A percentile compares a stretch with the other conserved stretches of the same genome.
Conservation (phyloP, 768 basidiomycete species). For the Galerina marginata region DNA sequence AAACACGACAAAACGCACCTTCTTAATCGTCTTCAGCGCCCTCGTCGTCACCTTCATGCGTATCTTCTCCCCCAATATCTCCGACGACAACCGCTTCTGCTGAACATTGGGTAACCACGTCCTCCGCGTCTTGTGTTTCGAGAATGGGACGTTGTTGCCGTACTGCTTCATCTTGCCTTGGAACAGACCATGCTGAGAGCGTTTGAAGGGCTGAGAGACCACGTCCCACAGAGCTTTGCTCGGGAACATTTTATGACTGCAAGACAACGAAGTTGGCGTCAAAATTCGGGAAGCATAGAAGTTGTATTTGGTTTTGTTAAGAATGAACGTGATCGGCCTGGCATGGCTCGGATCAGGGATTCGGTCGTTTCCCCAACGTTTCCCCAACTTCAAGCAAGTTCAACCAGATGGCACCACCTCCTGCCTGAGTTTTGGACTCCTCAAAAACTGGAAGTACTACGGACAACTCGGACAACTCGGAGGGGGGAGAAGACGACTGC, state of each 20-base stretch:
- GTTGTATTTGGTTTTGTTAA: constrained; percentile 10
- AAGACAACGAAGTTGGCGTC: not conserved
- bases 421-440: too few relatives aligned
- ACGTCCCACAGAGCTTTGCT: constrained; percentile 36
- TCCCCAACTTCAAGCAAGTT: too few relatives aligned
- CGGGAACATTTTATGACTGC: constrained; percentile 29
- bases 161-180: constrained; percentile 81
- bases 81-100: constrained; percentile 72
- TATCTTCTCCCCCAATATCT: constrained; percentile 60
- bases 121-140: constrained; percentile 85
- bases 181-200: constrained; percentile 80
- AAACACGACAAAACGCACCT: constrained; percentile 50
- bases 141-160: constrained; percentile 91
- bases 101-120: constrained; percentile 92
- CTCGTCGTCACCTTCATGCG: constrained; percentile 76
- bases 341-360: not conserved
- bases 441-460: too few relatives aligned
- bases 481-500: too few relatives aligned
- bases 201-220: constrained; percentile 78
- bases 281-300: not conserved
- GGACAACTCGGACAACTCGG: too few relatives aligned
- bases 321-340: constrained; percentile 6
- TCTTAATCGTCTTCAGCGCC: constrained; percentile 83
- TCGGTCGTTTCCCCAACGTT: too few relatives aligned
- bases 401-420: too few relatives aligned